Base-by-base conservation (phyloP, 345 rosid species). In the Lepidium africanum region DNA sequence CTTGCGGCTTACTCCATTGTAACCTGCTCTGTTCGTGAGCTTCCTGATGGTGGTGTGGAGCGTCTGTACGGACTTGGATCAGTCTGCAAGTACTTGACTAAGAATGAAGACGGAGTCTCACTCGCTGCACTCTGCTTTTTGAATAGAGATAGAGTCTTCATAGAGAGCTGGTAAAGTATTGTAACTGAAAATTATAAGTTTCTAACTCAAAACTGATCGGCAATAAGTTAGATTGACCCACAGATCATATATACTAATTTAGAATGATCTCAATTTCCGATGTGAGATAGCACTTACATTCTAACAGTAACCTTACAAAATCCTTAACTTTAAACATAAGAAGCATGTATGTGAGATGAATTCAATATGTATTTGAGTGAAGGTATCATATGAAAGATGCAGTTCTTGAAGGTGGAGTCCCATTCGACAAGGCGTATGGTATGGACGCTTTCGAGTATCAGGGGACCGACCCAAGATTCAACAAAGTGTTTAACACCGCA, bases 341-440 rank as follows among this genome's bases (percentile, higher is more conserved):
- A 49, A 49, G 12, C 54, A 49, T 49, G 4, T 10, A 21, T 4
- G 21, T 21, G 54, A 11, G 9, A 49, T 49, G 32, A 48, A 9
- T 21, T 3, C 5, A 21, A 21, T 4, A 1, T 1, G 59, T 15
- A 16, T 53, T 3, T 46, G 60, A 30, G 52, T 45, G 40, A 0
- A 87, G 91, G 91, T 86, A 86, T 59, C 55, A 87, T 77, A 65
- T 92, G 83, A 88, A 87, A 75, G 93, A 88, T 65, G 86, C 86
- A 17, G 80, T 91, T 51, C 86, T 88, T 25, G 93, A 87, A 9
- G 95, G 92, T 1, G 86, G 91, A 2, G 78, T 85, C 42, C 89
- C 96, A 3, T 89, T 92, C 59, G 82, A 80, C 77, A 92, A 80
- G 66, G 89, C 91, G 0, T 80, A 81, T 36, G 88, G 92, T 3